Percentiles rank a stretch among this genome's conserved stretches.
These are phyloP conservation scores for Arachnopeziza araneosa DNA, from an alignment of 2,329 filamentous ascomycete genomes.

Conservation along the genomic window DNA sequence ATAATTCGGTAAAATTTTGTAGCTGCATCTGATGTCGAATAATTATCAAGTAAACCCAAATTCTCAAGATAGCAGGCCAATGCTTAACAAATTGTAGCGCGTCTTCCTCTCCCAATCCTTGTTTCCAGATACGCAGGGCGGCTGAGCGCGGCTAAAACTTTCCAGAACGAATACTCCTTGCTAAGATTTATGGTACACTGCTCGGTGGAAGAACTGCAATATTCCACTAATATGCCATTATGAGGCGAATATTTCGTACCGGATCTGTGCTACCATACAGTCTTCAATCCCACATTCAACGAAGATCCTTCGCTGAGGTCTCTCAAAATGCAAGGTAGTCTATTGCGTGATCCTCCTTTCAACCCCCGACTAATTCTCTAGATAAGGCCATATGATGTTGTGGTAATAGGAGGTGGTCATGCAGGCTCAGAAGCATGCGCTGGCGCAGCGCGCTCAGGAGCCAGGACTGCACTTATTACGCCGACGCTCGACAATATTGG, in stretches of 20 bases:
- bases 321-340: conserved; percentile 15
- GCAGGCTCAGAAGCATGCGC: conserved; percentile 91
- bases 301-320: conserved; percentile 20
- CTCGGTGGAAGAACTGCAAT: neutral
- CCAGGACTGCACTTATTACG: conserved; percentile 83
- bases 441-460: conserved; percentile 82
- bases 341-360: neutral
- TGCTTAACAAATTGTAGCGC: too few relatives aligned
- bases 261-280: conserved; percentile 1
- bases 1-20: too few relatives aligned
- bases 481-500: conserved; percentile 85
- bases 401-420: conserved; percentile 94
- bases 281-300: conserved; percentile 10
- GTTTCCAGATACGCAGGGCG: neutral
- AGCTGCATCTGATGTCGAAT: too few relatives aligned
- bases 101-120: neutral
- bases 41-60: too few relatives aligned
- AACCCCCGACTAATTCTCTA: neutral
- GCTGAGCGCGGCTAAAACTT: neutral
- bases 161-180: neutral
- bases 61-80: too few relatives aligned
- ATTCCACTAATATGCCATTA: conserved; percentile 19
- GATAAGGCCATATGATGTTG: conserved; percentile 64
- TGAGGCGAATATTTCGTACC: conserved; percentile 15
- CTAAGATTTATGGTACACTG: neutral